Percentiles rank a stretch among this genome's conserved stretches.
Conservation (phyloP, 352 stramenopile genomes). For the Elongisporangium prolatum region DNA sequence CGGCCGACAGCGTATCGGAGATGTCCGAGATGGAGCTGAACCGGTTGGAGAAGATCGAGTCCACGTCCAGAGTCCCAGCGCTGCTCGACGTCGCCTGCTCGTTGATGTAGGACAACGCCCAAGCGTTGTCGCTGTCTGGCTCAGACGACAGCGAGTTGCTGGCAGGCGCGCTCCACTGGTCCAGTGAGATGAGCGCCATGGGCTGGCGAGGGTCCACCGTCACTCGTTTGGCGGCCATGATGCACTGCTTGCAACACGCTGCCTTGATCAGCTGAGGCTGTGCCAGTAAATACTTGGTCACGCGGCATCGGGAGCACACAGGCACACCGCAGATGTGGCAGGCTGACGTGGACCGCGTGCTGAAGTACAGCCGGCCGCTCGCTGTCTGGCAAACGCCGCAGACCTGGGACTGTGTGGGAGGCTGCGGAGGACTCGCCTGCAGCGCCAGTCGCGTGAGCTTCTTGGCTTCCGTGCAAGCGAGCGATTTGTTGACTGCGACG, state of each 20-base stretch:
- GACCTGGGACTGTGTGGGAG: conserved; percentile 1
- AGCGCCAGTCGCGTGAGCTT: conserved; percentile 11
- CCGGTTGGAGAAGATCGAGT: not conserved
- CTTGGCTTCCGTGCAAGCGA: conserved; percentile 10
- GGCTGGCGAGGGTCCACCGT: not conserved
- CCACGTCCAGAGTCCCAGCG: not conserved
- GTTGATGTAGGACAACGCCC: not conserved
- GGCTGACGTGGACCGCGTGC: not conserved
- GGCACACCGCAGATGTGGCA: conserved; percentile 22
- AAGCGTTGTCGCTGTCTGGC: not conserved
- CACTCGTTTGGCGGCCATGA: not conserved
- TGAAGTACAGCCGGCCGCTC: not conserved
- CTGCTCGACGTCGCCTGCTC: not conserved
- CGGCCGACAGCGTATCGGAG: not conserved
- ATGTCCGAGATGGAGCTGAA: not conserved
- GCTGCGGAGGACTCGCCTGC: conserved; percentile 3
- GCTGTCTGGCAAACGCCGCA: conserved; percentile 17
- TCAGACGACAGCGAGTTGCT: not conserved
- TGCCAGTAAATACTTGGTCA: conserved; percentile 10
- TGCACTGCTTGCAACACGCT: conserved; percentile 1
- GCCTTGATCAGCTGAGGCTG: not conserved
- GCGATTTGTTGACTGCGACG: conserved; percentile 12
- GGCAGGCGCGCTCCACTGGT: not conserved
- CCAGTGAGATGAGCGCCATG: not conserved
- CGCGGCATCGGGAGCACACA: conserved; percentile 25